Conservation (phyloP, 345 rosid species). For the Syzygium aqueum region DNA sequence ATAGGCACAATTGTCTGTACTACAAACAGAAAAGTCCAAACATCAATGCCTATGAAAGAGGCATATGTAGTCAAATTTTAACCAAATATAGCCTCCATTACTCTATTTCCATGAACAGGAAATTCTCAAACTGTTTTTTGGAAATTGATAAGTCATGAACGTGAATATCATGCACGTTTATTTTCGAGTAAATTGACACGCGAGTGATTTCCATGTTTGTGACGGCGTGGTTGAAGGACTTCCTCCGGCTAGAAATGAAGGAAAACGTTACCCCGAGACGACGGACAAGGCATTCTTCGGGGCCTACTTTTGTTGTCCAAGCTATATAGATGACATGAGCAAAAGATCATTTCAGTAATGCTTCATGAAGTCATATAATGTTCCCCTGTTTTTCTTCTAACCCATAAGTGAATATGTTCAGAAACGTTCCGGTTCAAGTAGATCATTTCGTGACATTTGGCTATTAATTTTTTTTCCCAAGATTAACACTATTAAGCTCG, state of each 20-base stretch:
- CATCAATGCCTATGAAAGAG: background rate
- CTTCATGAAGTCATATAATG: background rate
- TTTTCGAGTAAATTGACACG: too few species aligned
- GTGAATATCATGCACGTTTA: too few species aligned
- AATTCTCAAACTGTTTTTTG: too few species aligned
- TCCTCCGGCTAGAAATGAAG: too few species aligned
- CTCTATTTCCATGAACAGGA: too few species aligned
- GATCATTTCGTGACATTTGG: background rate
- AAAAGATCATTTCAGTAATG: background rate
- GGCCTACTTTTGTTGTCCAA: background rate
- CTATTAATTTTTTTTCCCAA: rapidly evolving
- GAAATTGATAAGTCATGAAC: too few species aligned
- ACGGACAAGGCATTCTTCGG: background rate
- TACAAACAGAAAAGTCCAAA: background rate
- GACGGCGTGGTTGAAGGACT: too few species aligned
- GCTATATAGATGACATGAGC: background rate
- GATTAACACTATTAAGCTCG: background rate
- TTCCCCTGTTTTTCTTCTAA: background rate
- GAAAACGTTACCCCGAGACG: too few species aligned
- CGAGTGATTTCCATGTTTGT: too few species aligned
- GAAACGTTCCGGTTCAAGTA: background rate
- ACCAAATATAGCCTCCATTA: background rate
- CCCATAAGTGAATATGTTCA: background rate
- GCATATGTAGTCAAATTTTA: background rate
- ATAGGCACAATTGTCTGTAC: background rate